Conservation (phyloP, 441 rosid species). For the Croton laevigatus region DNA sequence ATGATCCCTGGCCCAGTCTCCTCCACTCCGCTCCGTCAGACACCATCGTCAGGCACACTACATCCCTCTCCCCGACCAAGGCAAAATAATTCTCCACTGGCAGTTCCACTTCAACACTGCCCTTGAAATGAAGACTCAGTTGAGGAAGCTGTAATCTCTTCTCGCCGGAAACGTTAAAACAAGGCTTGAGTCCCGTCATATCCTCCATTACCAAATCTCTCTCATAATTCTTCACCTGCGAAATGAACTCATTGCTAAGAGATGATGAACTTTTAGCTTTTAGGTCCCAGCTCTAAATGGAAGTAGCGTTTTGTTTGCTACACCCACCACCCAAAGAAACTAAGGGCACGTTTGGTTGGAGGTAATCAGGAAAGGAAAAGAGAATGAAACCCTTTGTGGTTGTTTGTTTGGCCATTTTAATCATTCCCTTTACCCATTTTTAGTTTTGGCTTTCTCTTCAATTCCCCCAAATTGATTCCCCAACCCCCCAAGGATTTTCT, state of each 20-base stretch:
- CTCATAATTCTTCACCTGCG: conserved; percentile 27
- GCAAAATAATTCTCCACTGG: conserved; percentile 45
- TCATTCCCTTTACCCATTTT: too few species aligned
- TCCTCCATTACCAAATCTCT: conserved; percentile 35
- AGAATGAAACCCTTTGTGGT: too few species aligned
- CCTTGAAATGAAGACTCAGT: conserved; percentile 40
- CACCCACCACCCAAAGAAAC: too few species aligned
- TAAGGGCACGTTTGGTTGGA: too few species aligned
- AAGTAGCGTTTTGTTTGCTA: neutral
- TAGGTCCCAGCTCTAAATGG: neutral
- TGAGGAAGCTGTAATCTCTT: conserved; percentile 27
- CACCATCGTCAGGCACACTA: conserved; percentile 48
- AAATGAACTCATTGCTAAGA: conserved; percentile 34
- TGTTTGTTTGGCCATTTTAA: too few species aligned
- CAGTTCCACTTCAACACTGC: conserved; percentile 41
- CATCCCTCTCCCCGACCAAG: conserved; percentile 25
- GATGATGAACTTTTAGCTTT: neutral
- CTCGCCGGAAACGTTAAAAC: conserved; percentile 26
- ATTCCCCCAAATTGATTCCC: too few species aligned
- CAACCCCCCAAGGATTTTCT: too few species aligned
- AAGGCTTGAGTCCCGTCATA: conserved; percentile 42
- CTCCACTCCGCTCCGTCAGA: conserved; percentile 24
- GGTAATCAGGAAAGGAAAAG: too few species aligned
- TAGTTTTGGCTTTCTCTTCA: too few species aligned
- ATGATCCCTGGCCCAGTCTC: conserved; percentile 40